phyloP scores from a whole-genome alignment of 371 early-diverging fungal genomes.

The Syncephalastrum contaminatum region DNA sequence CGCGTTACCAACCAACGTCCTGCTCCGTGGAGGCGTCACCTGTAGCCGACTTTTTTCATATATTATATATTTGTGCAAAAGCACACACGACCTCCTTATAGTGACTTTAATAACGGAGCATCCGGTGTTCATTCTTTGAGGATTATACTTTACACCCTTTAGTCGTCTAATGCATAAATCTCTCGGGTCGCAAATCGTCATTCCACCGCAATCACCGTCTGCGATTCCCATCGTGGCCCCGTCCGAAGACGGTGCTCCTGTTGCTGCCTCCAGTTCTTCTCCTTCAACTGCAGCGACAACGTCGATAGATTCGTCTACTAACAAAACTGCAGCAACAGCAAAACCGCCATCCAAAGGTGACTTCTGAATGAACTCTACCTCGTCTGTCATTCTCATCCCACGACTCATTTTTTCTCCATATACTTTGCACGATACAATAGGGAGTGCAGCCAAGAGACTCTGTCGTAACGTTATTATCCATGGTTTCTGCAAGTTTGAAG shows the following conservation, averaged over 20 bases:
- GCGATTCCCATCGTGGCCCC: constrained; percentile 64
- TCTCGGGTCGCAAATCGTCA: constrained; percentile 43
- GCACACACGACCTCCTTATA: too few species aligned
- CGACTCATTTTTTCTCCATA: neutral
- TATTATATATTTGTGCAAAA: too few species aligned
- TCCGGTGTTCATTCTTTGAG: too few species aligned
- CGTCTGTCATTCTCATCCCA: neutral
- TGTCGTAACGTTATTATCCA: constrained; percentile 85
- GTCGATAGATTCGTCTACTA: constrained; percentile 15
- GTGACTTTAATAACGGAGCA: too few species aligned
- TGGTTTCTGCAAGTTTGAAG: constrained; percentile 85
- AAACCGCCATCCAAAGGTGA: constrained; percentile 48
- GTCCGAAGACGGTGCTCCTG: constrained; percentile 20
- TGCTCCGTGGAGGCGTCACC: too few species aligned
- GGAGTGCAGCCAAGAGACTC: constrained; percentile 46
- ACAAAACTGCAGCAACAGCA: constrained; percentile 18
- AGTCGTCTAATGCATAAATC: constrained; percentile 12
- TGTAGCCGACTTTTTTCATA: too few species aligned
- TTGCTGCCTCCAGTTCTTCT: neutral
- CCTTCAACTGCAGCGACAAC: constrained; percentile 18
- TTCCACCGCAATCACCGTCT: constrained; percentile 46
- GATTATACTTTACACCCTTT: too few species aligned
- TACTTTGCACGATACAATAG: neutral
- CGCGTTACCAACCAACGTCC: too few species aligned
- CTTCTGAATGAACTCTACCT: constrained; percentile 1